These are phyloP conservation scores for Zygosaccharomyces gambellarensis DNA, from an alignment of 805 yeast genomes.

Conservation along the genomic window DNA sequence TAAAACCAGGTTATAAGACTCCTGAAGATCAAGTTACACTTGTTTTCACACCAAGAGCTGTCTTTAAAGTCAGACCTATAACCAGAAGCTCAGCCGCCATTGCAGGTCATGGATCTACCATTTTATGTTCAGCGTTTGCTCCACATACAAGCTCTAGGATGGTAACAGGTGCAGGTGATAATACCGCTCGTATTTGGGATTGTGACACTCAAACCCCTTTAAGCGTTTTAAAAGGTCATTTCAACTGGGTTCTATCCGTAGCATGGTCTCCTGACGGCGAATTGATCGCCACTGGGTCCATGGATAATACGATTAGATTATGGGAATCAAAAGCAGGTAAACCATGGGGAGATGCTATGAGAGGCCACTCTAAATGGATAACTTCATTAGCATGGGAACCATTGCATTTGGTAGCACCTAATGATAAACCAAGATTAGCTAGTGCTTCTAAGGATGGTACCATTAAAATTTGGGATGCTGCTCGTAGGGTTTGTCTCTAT, in stretches of 20 bases:
- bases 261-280: conserved; percentile 90
- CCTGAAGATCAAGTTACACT: conserved; percentile 91
- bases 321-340: conserved; percentile 82
- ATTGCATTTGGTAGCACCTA: conserved; percentile 64
- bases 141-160: conserved; percentile 79
- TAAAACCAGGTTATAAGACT: conserved; percentile 80
- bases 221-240: conserved; percentile 74
- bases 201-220: conserved; percentile 90
- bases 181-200: conserved; percentile 95
- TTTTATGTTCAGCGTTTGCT: conserved; percentile 87
- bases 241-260: conserved; percentile 90
- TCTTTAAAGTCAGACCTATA: conserved; percentile 86
- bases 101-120: conserved; percentile 92
- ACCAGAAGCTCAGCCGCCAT: conserved; percentile 90
- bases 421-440: conserved; percentile 65
- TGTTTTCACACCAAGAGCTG: conserved; percentile 90
- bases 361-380: conserved; percentile 87
- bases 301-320: conserved; percentile 83
- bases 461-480: conserved; percentile 82
- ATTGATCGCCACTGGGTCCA: conserved; percentile 89
- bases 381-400: conserved; percentile 94
- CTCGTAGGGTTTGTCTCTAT: conserved; percentile 56
- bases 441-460: conserved; percentile 92
- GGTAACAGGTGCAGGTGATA: conserved; percentile 96
- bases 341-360: conserved; percentile 64